Base-by-base conservation (phyloP, 148 eudicot genomes). In the Vaccinium corymbosum region DNA sequence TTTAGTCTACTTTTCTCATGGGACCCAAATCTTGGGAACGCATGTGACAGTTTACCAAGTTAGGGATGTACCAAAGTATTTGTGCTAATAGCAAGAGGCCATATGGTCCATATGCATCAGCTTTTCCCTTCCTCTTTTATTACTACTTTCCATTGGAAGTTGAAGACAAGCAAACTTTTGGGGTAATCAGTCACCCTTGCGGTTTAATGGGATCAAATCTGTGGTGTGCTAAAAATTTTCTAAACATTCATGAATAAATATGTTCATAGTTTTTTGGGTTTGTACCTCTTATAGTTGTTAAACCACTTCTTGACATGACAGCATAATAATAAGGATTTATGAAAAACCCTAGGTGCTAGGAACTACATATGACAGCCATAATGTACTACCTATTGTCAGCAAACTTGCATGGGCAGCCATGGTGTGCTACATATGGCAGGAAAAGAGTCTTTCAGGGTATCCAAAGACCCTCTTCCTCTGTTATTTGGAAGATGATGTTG, bases 401-500 rank as follows among this genome's bases (percentile, higher is more conserved):
- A 64, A 62, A 64, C 14, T 64, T 64, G 71, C 71, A n/a, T 64
- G 71, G 71, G 71, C 32, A n/a, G 71, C 71, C 1, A n/a, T 64
- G 27, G 71, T 64, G 29, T 22, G 10, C 71, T 9, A 10, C 68
- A n/a, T n/a, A n/a, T n/a, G 12, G 68, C 27, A 20, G 27, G 27
- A 61, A n/a, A n/a, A 61, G 68, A 62, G 27, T 61, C 27, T 64
- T 64, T 64, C 70, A 64, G 70, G 70, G 70, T 64, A 9, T 64
- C 70, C 70, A 64, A 22, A 8, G 22, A 64, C 71, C 70, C 71
- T 22, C 71, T 62, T 64, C 71, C 71, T 22, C 29, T 64, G 71
- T 64, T 3, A 64, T n/a, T 22, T 10, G 6, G 71, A 64, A 22
- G 71, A 9, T 64, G 70, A 64, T 64, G 29, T 64, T 64, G 11